These are phyloP conservation scores for Rhododendron williamsianum DNA, from an alignment of 148 eudicot species.

Conservation along the genomic window DNA sequence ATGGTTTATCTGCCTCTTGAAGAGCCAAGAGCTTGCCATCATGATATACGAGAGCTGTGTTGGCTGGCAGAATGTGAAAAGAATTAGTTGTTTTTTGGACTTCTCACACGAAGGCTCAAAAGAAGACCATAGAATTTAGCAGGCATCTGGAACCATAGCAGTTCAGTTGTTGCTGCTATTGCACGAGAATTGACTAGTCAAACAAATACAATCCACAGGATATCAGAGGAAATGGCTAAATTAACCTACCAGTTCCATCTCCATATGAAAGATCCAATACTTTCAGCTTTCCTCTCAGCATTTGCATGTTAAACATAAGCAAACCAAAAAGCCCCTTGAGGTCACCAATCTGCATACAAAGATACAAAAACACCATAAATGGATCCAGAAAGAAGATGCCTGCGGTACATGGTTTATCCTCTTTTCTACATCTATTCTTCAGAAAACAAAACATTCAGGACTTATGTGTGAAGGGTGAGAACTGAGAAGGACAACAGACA, in stretches of 20 bases:
- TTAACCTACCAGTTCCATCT: conserved; percentile 55
- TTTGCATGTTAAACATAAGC: conserved; percentile 56
- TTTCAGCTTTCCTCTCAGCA: conserved; percentile 73
- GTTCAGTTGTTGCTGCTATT: neutral
- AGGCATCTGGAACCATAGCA: neutral
- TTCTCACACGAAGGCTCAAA: neutral
- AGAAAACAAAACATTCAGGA: neutral
- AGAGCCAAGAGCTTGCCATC: conserved; percentile 91
- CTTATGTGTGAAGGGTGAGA: neutral
- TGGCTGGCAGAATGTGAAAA: conserved; percentile 45
- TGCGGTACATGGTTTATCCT: neutral
- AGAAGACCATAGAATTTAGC: neutral
- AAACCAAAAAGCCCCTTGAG: conserved; percentile 82
- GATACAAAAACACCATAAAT: neutral
- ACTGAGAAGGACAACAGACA: neutral
- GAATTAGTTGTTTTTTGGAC: neutral
- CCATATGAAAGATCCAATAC: conserved; percentile 82
- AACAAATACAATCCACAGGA: conserved; percentile 4
- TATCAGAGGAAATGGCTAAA: neutral
- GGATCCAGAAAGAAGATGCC: neutral
- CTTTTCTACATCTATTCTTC: neutral
- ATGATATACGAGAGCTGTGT: conserved; percentile 89
- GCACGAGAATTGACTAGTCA: neutral
- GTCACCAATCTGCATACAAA: conserved; percentile 66
- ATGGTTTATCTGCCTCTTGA: conserved; percentile 88